Conservation (phyloP, 2,329 filamentous ascomycete species). For the Penicillium capsulatum region DNA sequence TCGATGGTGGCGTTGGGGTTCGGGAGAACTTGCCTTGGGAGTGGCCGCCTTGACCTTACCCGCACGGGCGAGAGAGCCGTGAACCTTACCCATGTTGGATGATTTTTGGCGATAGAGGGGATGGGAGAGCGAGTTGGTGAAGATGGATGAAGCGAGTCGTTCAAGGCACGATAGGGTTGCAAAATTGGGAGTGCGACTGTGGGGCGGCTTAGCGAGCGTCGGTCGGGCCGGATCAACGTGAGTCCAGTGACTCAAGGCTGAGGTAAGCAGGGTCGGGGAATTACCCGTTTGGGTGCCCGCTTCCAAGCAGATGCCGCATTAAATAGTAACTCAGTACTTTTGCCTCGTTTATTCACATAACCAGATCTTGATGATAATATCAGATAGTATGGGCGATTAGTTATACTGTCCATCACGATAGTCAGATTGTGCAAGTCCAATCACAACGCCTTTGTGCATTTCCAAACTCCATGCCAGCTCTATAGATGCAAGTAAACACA, state of each 20-base stretch:
- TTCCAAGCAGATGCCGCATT: no score
- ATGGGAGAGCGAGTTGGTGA: constrained; percentile 22
- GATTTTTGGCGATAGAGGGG: constrained; percentile 25
- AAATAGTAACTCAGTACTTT: no score
- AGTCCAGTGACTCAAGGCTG: not conserved
- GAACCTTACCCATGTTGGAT: constrained; percentile 76
- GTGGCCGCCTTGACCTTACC: constrained; percentile 94
- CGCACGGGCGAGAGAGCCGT: constrained; percentile 91
- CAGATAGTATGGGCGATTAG: no score
- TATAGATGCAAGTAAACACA: constrained; percentile 3
- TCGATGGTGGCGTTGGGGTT: constrained; percentile 13
- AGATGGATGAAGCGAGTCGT: constrained; percentile 21
- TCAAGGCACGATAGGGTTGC: constrained; percentile 22
- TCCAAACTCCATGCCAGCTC: not conserved
- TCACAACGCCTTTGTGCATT: not conserved
- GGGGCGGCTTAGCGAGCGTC: constrained; percentile 27
- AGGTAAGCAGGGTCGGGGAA: not conserved
- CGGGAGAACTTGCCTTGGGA: constrained; percentile 32
- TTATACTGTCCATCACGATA: not conserved
- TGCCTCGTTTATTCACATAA: no score
- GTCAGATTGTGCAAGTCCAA: no score
- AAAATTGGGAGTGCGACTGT: constrained; percentile 29
- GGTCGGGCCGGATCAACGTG: constrained; percentile 15
- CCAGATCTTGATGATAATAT: not conserved
- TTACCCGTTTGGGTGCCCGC: constrained; percentile 3